Percentiles rank a stretch among this genome's conserved stretches.
phyloP scores from a whole-genome alignment of 1,284 basidiomycete species.

The Trichosporon inkin region DNA sequence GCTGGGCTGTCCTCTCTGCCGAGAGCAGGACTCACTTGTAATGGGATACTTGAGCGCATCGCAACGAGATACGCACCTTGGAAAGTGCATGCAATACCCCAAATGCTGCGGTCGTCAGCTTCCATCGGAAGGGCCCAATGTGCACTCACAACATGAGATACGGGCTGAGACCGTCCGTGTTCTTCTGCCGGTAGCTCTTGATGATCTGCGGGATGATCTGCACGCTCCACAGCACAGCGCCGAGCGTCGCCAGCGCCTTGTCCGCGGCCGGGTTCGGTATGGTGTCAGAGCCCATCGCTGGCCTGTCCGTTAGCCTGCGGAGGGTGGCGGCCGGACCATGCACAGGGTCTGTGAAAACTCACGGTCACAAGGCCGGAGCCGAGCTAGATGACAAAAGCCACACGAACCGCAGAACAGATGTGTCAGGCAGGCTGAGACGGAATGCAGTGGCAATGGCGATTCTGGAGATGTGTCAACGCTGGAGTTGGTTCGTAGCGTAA shows the following conservation, averaged over 20 bases:
- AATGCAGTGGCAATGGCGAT: no score
- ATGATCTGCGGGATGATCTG: conserved; percentile 63
- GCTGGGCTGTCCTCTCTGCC: neutral
- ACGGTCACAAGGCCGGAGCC: no score
- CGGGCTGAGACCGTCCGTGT: conserved; percentile 66
- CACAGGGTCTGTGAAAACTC: neutral
- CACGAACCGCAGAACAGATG: no score
- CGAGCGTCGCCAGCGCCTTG: conserved; percentile 91
- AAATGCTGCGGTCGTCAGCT: conserved; percentile 49
- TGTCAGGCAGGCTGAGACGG: no score
- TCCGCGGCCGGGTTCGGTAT: conserved; percentile 59
- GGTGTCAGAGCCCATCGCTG: neutral
- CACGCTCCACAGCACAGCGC: conserved; percentile 61
- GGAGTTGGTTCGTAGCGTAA: no score
- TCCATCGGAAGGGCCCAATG: no score
- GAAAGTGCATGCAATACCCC: conserved; percentile 62
- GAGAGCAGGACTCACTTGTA: conserved; percentile 32
- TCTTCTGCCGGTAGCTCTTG: conserved; percentile 68
- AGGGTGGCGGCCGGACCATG: neutral
- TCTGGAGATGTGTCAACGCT: no score
- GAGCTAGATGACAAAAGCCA: no score
- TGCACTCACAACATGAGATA: conserved; percentile 60
- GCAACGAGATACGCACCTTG: conserved; percentile 67
- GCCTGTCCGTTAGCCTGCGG: neutral
- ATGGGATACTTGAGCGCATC: conserved; percentile 66